Base-by-base conservation (phyloP, 2,329 filamentous ascomycete genomes). In the Monilinia laxa region DNA sequence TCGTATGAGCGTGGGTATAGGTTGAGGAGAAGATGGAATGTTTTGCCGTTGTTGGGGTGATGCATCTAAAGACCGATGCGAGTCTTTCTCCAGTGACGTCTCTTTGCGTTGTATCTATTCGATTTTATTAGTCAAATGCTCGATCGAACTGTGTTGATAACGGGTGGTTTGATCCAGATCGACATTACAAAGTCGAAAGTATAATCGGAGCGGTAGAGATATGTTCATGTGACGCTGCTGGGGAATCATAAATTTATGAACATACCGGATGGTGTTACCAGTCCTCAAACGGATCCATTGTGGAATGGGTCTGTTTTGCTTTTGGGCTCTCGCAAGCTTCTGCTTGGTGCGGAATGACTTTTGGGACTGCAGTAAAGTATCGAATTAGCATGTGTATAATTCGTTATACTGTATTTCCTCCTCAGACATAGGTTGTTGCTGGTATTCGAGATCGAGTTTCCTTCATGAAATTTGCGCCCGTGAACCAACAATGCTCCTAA, bases 341-440 rank as follows among this genome's bases (percentile, higher is more conserved):
- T 96, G 91, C 93, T 99, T 99, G 85, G 93, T 97, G 83, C 93
- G 91, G 93, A 99, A 99, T 81, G 93, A 92, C 90, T 99, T 99
- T 87, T 99, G 93, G 90, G 90, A 94, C 94, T 98, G 82, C 80
- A 70, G 20, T 28, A 20, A n/a, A 14, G 42, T 38, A 62, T 42
- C 23, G 45, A 52, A 42, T 65, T 60, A 70, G 67, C 53, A 63
- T 52, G 66, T 54, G 69, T 55, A 63, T 73, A 59, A 71, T 69
- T 59, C 40, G 68, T 51, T 60, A 42, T 62, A 18, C 40, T 68
- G 47, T 62, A 31, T 23, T 62, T 42, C n/a, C 64, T 62, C 59
- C 67, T 60, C 51, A 62, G 42, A 49, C 38, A 58, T 16, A 40
- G 28, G 35, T 10, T 14, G 20, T 53, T 60, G 31, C 42, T 60